Evolutionary conservation across 2,329 filamentous ascomycete genomes (phyloP).

Genomic region (Ophiostoma montium): DNA sequence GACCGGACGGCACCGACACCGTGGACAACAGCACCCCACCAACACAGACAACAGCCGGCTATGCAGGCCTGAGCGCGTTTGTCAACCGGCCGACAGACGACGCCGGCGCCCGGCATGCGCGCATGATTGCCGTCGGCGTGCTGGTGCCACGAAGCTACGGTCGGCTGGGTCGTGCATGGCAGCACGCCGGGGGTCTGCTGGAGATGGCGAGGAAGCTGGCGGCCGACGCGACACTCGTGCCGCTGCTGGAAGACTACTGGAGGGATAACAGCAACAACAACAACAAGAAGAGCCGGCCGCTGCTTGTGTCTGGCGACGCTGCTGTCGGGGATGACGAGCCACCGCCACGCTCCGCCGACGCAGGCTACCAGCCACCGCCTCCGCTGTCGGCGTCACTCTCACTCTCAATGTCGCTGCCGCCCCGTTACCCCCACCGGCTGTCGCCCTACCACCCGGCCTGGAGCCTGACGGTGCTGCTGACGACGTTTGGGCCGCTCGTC

Average conservation of each 20-base stretch:
- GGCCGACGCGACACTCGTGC: constrained; percentile 46
- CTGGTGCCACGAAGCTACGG: constrained; percentile 78
- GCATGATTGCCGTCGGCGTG: constrained; percentile 84
- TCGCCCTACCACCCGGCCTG: constrained; percentile 75
- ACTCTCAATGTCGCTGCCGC: constrained; percentile 40
- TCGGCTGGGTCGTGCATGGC: constrained; percentile 75
- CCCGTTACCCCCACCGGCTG: constrained; percentile 54
- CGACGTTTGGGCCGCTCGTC: constrained; percentile 77
- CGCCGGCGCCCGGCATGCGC: constrained; percentile 65
- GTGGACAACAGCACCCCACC: not conserved
- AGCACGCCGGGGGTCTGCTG: constrained; percentile 65
- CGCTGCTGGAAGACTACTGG: constrained; percentile 70
- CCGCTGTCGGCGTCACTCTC: constrained; percentile 39
- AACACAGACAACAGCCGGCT: constrained; percentile 26
- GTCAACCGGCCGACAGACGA: constrained; percentile 70
- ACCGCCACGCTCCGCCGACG: constrained; percentile 26
- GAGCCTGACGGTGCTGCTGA: constrained; percentile 62
- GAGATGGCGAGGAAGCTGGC: constrained; percentile 58
- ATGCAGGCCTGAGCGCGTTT: constrained; percentile 86
- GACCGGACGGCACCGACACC: not conserved
- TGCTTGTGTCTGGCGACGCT: too few species aligned
- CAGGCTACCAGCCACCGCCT: constrained; percentile 27
- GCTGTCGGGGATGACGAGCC: constrained; percentile 20
- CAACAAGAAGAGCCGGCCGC: too few species aligned
- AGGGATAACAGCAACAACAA: constrained; percentile 39